Conservation (phyloP, 306 rosid species). For the Rubus idaeus region DNA sequence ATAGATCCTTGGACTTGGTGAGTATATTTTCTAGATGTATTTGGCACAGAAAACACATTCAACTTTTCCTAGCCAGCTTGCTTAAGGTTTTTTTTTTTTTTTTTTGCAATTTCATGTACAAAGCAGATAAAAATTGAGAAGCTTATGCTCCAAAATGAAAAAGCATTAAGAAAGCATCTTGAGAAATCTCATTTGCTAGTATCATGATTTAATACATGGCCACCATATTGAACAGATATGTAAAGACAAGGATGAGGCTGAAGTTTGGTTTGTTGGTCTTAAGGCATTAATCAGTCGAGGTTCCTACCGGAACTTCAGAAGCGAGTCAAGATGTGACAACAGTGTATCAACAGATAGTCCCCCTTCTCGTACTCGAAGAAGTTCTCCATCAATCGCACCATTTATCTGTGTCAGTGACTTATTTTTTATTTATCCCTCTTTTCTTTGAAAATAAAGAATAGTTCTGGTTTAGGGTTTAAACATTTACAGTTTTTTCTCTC, state of each 20-base stretch:
- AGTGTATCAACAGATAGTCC: slow-evolving; percentile 55
- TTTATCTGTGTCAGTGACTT: slow-evolving; percentile 48
- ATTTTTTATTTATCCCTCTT: not conserved
- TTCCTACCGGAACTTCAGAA: slow-evolving; percentile 51
- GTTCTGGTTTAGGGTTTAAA: no score
- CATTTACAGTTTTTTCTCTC: slow-evolving; percentile 19
- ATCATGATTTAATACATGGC: slow-evolving; percentile 26
- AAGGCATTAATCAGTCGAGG: slow-evolving; percentile 74
- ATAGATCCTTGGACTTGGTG: slow-evolving; percentile 96
- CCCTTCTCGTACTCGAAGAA: slow-evolving; percentile 51
- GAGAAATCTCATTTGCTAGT: slow-evolving; percentile 15
- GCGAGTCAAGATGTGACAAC: slow-evolving; percentile 51
- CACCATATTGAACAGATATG: slow-evolving; percentile 69
- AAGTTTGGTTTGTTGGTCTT: slow-evolving; percentile 94
- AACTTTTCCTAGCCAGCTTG: slow-evolving; percentile 6
- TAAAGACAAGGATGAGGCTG: slow-evolving; percentile 98
- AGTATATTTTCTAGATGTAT: slow-evolving; percentile 28
- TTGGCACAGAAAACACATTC: not conserved
- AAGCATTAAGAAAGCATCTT: not conserved
- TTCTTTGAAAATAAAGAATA: slow-evolving; percentile 9
- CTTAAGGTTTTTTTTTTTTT: not conserved
- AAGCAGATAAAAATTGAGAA: not conserved
- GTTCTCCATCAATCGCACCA: slow-evolving; percentile 63
- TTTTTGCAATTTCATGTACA: not conserved
- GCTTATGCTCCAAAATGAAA: not conserved